Percentiles rank a stretch among this genome's conserved stretches.
Evolutionary conservation across 352 stramenopile species (phyloP).

Genomic region (Pythium oligandrum): DNA sequence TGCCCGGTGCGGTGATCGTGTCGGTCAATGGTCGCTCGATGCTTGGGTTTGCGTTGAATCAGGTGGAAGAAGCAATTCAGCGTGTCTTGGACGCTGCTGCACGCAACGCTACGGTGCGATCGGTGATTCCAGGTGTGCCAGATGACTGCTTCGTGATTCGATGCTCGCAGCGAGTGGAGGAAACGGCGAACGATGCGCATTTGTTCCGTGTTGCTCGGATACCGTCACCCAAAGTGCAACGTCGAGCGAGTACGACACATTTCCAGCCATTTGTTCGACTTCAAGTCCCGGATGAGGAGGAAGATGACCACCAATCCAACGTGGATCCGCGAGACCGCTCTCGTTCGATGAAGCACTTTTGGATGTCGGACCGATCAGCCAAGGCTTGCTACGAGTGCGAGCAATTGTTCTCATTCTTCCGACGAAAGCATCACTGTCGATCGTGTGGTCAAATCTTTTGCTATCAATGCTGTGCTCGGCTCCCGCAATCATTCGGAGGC

Average conservation of each 20-base stretch:
- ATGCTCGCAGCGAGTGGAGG: slow-evolving; percentile 57
- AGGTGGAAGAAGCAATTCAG: slow-evolving; percentile 38
- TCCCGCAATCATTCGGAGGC: slow-evolving; percentile 74
- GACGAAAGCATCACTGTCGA: slow-evolving; percentile 74
- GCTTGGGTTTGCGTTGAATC: slow-evolving; percentile 38
- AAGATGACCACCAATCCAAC: not conserved
- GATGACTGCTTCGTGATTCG: slow-evolving; percentile 11
- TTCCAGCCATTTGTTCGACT: slow-evolving; percentile 45
- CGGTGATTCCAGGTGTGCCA: not conserved
- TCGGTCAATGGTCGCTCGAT: slow-evolving; percentile 50
- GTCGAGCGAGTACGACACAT: not conserved
- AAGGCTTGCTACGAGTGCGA: slow-evolving; percentile 85
- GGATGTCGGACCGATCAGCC: slow-evolving; percentile 85
- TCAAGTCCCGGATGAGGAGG: slow-evolving; percentile 23
- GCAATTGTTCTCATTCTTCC: slow-evolving; percentile 78
- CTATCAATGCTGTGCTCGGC: slow-evolving; percentile 66
- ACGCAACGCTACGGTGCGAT: not conserved
- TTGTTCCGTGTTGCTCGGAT: slow-evolving; percentile 67
- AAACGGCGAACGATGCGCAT: slow-evolving; percentile 66
- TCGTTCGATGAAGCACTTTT: slow-evolving; percentile 83
- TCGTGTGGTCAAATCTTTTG: slow-evolving; percentile 87
- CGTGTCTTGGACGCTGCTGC: not conserved
- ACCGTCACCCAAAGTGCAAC: slow-evolving; percentile 49
- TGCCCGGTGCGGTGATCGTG: slow-evolving; percentile 50
- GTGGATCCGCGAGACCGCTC: slow-evolving; percentile 38